phyloP scores from a whole-genome alignment of 2,329 filamentous ascomycete genomes.

The Cladosporium colombiae region DNA sequence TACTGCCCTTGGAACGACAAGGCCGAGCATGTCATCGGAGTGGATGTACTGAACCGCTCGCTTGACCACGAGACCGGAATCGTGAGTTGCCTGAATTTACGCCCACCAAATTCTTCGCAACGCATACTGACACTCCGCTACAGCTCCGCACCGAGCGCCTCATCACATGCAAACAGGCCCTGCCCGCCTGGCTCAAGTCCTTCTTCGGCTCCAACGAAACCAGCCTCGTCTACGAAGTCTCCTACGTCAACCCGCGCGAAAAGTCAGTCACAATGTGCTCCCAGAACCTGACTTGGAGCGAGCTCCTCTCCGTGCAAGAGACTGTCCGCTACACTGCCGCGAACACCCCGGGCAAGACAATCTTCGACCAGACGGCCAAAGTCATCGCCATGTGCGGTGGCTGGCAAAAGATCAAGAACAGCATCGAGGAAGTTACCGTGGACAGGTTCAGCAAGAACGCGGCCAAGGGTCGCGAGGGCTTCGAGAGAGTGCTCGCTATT shows the following conservation, averaged over 20 bases:
- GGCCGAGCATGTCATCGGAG: conserved; percentile 92
- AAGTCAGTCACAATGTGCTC: conserved; percentile 96
- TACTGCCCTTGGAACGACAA: conserved; percentile 99
- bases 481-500: conserved; percentile 92
- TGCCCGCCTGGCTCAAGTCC: conserved; percentile 77
- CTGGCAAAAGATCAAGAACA: conserved; percentile 96
- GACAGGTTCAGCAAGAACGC: conserved; percentile 91
- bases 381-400: conserved; percentile 94
- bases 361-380: conserved; percentile 85
- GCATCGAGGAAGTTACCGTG: conserved; percentile 89
- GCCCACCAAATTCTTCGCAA: conserved; percentile 13
- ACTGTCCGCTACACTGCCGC: conserved; percentile 74
- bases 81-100: conserved; percentile 8
- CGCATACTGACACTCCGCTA: conserved; percentile 32
- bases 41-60: conserved; percentile 81
- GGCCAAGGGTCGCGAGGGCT: conserved; percentile 84
- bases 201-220: conserved; percentile 78
- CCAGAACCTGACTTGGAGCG: conserved; percentile 89
- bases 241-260: conserved; percentile 80
- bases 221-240: conserved; percentile 90
- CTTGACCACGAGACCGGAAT: conserved; percentile 67
- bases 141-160: conserved; percentile 69
- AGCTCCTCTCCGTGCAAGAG: conserved; percentile 88
- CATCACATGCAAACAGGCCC: conserved; percentile 64
- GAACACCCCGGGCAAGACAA: conserved; percentile 59